These are phyloP conservation scores for Conticribra weissflogii DNA, from an alignment of 108 stramenopile genomes.

Conservation along the genomic window DNA sequence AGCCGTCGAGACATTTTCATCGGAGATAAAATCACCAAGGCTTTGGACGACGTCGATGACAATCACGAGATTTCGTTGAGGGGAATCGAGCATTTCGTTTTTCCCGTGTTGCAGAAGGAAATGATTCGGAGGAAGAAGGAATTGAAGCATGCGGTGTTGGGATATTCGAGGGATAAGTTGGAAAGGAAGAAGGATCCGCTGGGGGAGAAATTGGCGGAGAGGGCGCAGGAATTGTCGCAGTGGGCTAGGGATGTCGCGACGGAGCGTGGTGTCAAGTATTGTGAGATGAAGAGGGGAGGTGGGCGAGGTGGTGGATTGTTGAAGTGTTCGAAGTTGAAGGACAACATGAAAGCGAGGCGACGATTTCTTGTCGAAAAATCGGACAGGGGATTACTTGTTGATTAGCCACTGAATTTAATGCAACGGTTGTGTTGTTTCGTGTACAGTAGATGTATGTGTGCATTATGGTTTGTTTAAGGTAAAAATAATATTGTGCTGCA, in stretches of 20 bases:
- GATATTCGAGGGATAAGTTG: constrained; percentile 1
- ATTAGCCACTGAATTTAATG: too few species aligned
- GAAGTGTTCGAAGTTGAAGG: not conserved
- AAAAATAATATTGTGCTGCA: too few species aligned
- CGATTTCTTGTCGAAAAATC: not conserved
- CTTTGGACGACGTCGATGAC: constrained; percentile 26
- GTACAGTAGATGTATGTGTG: too few species aligned
- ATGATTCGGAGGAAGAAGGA: constrained; percentile 16
- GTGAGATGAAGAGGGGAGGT: constrained; percentile 24
- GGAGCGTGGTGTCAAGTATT: constrained; percentile 26
- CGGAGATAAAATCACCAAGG: constrained; percentile 23
- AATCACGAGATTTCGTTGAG: constrained; percentile 20
- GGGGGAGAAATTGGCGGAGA: constrained; percentile 21
- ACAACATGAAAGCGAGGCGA: not conserved
- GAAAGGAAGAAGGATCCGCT: constrained; percentile 10
- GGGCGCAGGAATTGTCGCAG: not conserved
- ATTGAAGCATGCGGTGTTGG: constrained; percentile 22
- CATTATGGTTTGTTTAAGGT: too few species aligned
- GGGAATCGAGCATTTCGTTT: constrained; percentile 31
- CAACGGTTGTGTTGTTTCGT: too few species aligned
- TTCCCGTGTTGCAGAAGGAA: constrained; percentile 27
- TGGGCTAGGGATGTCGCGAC: constrained; percentile 19
- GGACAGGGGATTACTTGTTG: not conserved
- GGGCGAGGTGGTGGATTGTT: constrained; percentile 17
- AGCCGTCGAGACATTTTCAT: constrained; percentile 15